These are phyloP conservation scores for Cystobasidium pallidum DNA, from an alignment of 1,284 basidiomycete genomes.

Conservation along the genomic window DNA sequence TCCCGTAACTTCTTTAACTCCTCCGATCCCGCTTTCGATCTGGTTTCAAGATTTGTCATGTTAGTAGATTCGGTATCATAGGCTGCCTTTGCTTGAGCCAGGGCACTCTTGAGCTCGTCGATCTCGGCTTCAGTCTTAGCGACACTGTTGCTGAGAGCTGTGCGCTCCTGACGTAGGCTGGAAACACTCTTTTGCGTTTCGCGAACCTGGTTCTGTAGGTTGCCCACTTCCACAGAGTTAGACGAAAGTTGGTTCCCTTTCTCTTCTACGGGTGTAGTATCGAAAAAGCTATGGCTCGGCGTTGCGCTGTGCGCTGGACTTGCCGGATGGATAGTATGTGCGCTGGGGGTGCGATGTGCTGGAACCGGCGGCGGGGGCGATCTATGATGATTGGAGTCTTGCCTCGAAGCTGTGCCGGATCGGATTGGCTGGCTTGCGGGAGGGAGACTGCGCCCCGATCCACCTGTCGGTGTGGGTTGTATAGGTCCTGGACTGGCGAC, in stretches of 20 bases:
- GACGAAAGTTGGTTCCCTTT: constrained; percentile 51
- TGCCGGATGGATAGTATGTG: background rate
- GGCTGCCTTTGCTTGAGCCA: constrained; percentile 62
- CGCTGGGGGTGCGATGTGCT: constrained; percentile 5
- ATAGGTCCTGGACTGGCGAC: constrained; percentile 40
- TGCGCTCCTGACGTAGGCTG: constrained; percentile 55
- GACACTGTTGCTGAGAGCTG: constrained; percentile 56
- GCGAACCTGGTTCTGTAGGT: constrained; percentile 76
- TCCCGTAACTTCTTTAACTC: constrained; percentile 76
- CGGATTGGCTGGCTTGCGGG: constrained; percentile 35
- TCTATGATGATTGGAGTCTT: constrained; percentile 13
- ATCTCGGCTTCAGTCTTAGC: constrained; percentile 68
- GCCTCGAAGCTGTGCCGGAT: constrained; percentile 11
- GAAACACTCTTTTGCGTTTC: constrained; percentile 67
- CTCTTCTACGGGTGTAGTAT: constrained; percentile 23
- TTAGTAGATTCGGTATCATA: constrained; percentile 82
- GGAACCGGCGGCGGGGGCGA: constrained; percentile 30
- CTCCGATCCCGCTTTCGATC: constrained; percentile 70
- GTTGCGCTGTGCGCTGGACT: constrained; percentile 6
- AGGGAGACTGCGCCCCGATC: constrained; percentile 20
- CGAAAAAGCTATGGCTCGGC: constrained; percentile 11
- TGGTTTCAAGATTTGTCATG: constrained; percentile 72
- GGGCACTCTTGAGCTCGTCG: constrained; percentile 57
- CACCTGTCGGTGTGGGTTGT: constrained; percentile 42
- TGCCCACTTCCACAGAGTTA: constrained; percentile 76